Base-by-base conservation (phyloP, 169 alveolate genomes). In the Plasmodium gonderi region DNA sequence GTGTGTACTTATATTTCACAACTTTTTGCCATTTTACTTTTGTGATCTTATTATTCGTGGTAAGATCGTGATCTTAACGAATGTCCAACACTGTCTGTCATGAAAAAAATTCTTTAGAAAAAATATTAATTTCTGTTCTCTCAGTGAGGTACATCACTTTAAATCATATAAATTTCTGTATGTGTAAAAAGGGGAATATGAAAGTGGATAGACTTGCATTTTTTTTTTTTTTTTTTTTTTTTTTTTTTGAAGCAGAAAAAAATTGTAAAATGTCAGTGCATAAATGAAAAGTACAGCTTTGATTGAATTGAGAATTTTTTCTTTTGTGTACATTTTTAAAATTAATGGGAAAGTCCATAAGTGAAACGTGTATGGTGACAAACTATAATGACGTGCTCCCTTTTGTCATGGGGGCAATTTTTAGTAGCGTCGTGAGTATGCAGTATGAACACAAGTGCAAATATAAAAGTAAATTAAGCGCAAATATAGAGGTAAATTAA, bases 141-240 rank as follows among this genome's bases (percentile, higher is more conserved):
- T n/a, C n/a, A n/a, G n/a, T n/a, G n/a, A n/a, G n/a, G n/a, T n/a
- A n/a, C n/a, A n/a, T n/a, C n/a, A n/a, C n/a, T n/a, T n/a, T n/a
- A n/a, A n/a, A 31, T 11, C 12, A 31, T 1, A 31, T 31, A 31
- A 23, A 54, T 54, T 54, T 54, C 65, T 49, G 49, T 40, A 44
- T 74, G 54, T 5, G 80, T 54, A 74, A 74, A 74, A 74, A 74
- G 38, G 3, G 65, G 65, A 23, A 74, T 20, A 23, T 36, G 80
- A n/a, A n/a, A 38, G 80, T 17, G 49, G 38, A 17, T 26, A 17
- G 38, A 54, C n/a, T 54, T n/a, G 20, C 9, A n/a, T 26, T 14
- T 5, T 40, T 38, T 31, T 17, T 12, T 74, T 74, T 38, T 17
- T 38, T 74, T 74, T 17, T 74, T 69, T 69, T 69, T 74, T 38